Evolutionary conservation across 345 rosid species (phyloP).

Genomic region (Fremontodendron californicum): DNA sequence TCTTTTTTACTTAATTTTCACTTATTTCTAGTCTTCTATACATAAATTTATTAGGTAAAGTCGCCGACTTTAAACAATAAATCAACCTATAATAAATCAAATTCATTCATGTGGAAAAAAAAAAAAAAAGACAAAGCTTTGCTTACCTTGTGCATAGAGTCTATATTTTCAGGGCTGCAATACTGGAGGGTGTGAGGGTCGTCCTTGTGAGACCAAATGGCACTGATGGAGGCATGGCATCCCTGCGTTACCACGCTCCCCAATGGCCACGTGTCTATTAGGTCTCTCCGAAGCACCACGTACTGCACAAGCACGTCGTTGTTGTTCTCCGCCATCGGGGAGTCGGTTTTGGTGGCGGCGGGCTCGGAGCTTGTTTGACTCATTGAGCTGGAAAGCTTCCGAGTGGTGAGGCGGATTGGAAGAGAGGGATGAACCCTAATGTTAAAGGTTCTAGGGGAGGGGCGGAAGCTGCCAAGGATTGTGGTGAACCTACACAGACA

Average conservation of each 20-base stretch:
- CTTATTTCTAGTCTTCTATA: not conserved
- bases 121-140: not conserved
- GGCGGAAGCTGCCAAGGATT: conserved; percentile 4
- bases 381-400: conserved; percentile 33
- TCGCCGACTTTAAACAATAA: not conserved
- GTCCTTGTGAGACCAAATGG: conserved; percentile 71
- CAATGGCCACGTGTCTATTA: conserved; percentile 86
- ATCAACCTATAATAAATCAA: not conserved
- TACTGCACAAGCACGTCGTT: conserved; percentile 74
- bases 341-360: conserved; percentile 19
- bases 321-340: conserved; percentile 17
- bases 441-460: not conserved
- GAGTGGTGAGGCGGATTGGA: not conserved
- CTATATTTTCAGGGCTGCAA: conserved; percentile 63
- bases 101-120: not conserved
- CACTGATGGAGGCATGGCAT: conserved; percentile 85
- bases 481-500: not conserved
- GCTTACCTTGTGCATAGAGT: conserved; percentile 81
- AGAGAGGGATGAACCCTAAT: conserved; percentile 7
- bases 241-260: conserved; percentile 98
- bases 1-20: not conserved
- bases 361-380: conserved; percentile 26
- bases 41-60: not conserved
- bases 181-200: conserved; percentile 63
- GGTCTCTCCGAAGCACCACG: conserved; percentile 85